phyloP scores from a whole-genome alignment of 371 early-diverging fungal species.

The Lichtheimia ornata region DNA sequence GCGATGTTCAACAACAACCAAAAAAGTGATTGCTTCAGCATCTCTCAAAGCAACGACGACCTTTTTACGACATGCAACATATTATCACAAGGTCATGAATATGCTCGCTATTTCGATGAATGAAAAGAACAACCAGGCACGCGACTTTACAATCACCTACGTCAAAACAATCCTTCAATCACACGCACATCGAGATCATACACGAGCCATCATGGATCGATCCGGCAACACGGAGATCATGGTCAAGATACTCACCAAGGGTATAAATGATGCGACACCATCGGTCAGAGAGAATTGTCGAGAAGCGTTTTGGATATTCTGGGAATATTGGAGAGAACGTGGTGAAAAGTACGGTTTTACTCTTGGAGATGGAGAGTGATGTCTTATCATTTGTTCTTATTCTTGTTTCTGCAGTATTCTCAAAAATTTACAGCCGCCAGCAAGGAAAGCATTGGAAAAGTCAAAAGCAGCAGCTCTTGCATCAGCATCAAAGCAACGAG shows the following conservation, averaged over 20 bases:
- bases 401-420: constrained; percentile 24
- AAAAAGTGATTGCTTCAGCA: constrained; percentile 39
- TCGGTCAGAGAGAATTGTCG: constrained; percentile 41
- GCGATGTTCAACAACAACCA: constrained; percentile 38
- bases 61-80: constrained; percentile 38
- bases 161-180: constrained; percentile 35
- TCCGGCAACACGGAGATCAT: constrained; percentile 34
- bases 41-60: constrained; percentile 32
- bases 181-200: constrained; percentile 39
- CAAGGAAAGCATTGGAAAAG: constrained; percentile 40
- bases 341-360: constrained; percentile 35
- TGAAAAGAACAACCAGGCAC: constrained; percentile 51
- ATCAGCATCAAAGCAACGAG: constrained; percentile 2
- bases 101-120: constrained; percentile 35
- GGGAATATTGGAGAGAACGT: constrained; percentile 44
- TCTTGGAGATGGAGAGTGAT: not conserved
- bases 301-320: constrained; percentile 48
- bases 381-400: constrained; percentile 1
- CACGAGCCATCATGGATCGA: constrained; percentile 36
- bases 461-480: constrained; percentile 15
- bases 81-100: constrained; percentile 39
- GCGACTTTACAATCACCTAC: constrained; percentile 38
- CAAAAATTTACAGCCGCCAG: constrained; percentile 19
- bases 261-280: constrained; percentile 47
- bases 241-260: constrained; percentile 38